Base-by-base conservation (phyloP, 306 rosid genomes). In the Rosa multiflora region DNA sequence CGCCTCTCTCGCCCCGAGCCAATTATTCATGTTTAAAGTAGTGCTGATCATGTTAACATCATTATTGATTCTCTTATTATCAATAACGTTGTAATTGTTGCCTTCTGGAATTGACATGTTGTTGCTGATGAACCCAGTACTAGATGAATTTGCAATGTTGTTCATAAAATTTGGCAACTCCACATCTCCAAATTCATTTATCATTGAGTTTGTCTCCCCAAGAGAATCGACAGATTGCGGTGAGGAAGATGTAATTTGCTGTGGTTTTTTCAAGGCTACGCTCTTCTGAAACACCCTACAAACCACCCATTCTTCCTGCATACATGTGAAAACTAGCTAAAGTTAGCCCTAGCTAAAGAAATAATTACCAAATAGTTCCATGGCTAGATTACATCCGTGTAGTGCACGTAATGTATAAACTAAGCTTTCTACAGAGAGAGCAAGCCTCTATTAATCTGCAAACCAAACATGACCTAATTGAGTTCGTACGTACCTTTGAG, bases 291-390 rank as follows among this genome's bases (percentile, higher is more conserved):
- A 95, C 67, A 95, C 89, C 91, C 98, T 91, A 49, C 97, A 95
- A 76, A 95, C 90, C 87, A 91, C 99, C 98, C 98, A 95, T 75
- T 93, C 98, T 55, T 95, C 94, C 99, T 95, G 85, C 11, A 67
- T 20, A 10, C 29, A 39, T 8, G 6, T 20, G 5, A 67, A 39
- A 42, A 11, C 26, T 37, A 14, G 44, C n/a, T 63, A 32, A 13
- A 64, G 10, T 64, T 64, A 32, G 4, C 69, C 69, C 44, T 64
- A 35, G 44, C 44, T 14, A 11, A 11, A 29, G 39, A 62, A 11
- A 8, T 5, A 5, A 32, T 58, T 10, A 61, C 10, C 1, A 14
- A 5, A 63, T 29, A 32, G 44, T 12, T 32, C 3, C 10, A 58
- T 1, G 1, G 64, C 35, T 58, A 58, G 64, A 53, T 53, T 53